Conservation (phyloP, 306 rosid genomes). For the Lotus japonicus region DNA sequence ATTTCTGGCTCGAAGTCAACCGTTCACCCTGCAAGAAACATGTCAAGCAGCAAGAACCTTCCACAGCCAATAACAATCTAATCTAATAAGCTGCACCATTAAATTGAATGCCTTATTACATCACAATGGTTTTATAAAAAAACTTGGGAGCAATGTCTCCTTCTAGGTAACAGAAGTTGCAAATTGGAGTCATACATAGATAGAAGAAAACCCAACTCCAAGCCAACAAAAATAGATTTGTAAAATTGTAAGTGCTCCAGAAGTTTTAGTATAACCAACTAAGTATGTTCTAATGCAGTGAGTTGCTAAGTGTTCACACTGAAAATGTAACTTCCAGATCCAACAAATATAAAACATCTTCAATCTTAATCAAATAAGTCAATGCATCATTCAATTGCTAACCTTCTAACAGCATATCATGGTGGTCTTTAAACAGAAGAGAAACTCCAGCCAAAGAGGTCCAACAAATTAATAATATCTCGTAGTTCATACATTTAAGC, state of each 20-base stretch:
- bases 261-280: neutral
- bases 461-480: neutral
- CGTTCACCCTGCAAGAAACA: constrained; percentile 69
- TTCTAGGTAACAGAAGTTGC: neutral
- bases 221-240: neutral
- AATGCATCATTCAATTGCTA: neutral
- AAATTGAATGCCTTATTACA: neutral
- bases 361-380: neutral
- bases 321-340: neutral
- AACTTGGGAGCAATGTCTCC: neutral
- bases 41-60: constrained; percentile 12
- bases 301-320: neutral
- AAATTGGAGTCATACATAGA: neutral
- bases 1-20: constrained; percentile 48
- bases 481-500: neutral
- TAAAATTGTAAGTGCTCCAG: neutral
- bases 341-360: neutral
- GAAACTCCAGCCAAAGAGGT: neutral
- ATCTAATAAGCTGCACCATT: neutral
- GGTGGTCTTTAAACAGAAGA: neutral
- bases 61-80: constrained; percentile 1
- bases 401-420: neutral
- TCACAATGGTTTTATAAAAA: constrained; percentile 1
- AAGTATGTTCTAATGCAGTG: neutral
- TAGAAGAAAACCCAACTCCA: neutral